phyloP scores from a whole-genome alignment of 1,139 yeast genomes.

The Suhomyces guaymorum region DNA sequence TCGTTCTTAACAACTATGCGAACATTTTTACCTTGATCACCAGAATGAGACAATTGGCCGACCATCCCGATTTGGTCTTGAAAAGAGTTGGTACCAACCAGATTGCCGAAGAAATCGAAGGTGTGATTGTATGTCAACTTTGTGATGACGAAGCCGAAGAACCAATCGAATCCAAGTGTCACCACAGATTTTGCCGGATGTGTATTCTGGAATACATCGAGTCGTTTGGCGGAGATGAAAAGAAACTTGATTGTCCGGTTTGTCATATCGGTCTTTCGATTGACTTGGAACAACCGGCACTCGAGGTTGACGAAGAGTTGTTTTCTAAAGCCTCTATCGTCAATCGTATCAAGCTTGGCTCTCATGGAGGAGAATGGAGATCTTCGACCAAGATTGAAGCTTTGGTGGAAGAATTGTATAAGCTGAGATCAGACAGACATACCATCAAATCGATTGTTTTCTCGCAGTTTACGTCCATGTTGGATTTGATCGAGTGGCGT shows the following conservation, averaged over 20 bases:
- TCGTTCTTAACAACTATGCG: constrained; percentile 91
- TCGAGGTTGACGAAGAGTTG: constrained; percentile 68
- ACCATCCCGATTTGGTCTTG: constrained; percentile 93
- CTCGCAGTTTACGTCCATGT: constrained; percentile 95
- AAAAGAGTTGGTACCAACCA: constrained; percentile 57
- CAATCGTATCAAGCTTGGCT: constrained; percentile 76
- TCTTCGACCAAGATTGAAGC: constrained; percentile 97
- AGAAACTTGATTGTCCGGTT: constrained; percentile 82
- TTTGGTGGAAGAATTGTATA: constrained; percentile 86
- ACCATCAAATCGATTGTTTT: constrained; percentile 95
- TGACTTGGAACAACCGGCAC: constrained; percentile 83
- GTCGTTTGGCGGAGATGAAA: constrained; percentile 63
- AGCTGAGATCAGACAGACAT: constrained; percentile 77
- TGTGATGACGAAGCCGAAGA: constrained; percentile 99
- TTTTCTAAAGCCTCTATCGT: constrained; percentile 82
- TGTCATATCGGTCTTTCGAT: constrained; percentile 92
- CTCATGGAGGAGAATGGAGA: constrained; percentile 77
- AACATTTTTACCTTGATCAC: constrained; percentile 94
- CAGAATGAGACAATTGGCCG: constrained; percentile 96
- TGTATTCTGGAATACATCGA: constrained; percentile 90
- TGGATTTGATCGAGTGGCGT: constrained; percentile 94
- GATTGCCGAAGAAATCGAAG: constrained; percentile 40
- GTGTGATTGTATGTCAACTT: constrained; percentile 80
- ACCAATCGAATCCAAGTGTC: constrained; percentile 91
- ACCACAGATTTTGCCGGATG: constrained; percentile 87